These are phyloP conservation scores for Russula brevipes DNA, from an alignment of 768 basidiomycete genomes.

Conservation along the genomic window DNA sequence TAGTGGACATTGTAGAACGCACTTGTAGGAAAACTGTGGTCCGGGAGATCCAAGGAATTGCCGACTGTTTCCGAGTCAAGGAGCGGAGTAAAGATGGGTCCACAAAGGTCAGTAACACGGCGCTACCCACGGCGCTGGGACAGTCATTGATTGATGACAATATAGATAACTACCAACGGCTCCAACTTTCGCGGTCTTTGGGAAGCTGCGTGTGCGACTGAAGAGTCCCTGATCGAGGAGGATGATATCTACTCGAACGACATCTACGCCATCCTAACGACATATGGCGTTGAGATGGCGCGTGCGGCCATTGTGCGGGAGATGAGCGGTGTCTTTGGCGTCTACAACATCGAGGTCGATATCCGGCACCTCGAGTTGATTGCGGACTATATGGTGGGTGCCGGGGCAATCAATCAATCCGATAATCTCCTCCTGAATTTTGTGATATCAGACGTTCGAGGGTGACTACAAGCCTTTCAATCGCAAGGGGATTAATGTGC, in stretches of 20 bases:
- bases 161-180: slow-evolving; percentile 80
- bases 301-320: slow-evolving; percentile 86
- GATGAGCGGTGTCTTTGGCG: slow-evolving; percentile 86
- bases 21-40: slow-evolving; percentile 80
- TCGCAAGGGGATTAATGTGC: slow-evolving; percentile 87
- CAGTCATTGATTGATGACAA: neutral
- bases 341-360: slow-evolving; percentile 95
- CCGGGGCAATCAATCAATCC: neutral
- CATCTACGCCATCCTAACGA: slow-evolving; percentile 82
- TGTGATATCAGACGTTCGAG: slow-evolving; percentile 82
- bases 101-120: slow-evolving; percentile 40
- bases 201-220: slow-evolving; percentile 52
- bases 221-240: slow-evolving; percentile 55
- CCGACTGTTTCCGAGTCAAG: slow-evolving; percentile 75
- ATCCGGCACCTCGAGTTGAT: slow-evolving; percentile 91
- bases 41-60: slow-evolving; percentile 85
- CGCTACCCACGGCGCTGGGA: neutral
- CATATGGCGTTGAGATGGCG: slow-evolving; percentile 97
- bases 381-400: slow-evolving; percentile 95
- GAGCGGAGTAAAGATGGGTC: slow-evolving; percentile 51
- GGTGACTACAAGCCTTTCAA: slow-evolving; percentile 99
- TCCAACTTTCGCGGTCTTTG: slow-evolving; percentile 91
- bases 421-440: neutral
- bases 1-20: slow-evolving; percentile 90
- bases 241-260: slow-evolving; percentile 90